phyloP scores from a whole-genome alignment of 495 filamentous ascomycete species.

The Tuber umbilicatum region DNA sequence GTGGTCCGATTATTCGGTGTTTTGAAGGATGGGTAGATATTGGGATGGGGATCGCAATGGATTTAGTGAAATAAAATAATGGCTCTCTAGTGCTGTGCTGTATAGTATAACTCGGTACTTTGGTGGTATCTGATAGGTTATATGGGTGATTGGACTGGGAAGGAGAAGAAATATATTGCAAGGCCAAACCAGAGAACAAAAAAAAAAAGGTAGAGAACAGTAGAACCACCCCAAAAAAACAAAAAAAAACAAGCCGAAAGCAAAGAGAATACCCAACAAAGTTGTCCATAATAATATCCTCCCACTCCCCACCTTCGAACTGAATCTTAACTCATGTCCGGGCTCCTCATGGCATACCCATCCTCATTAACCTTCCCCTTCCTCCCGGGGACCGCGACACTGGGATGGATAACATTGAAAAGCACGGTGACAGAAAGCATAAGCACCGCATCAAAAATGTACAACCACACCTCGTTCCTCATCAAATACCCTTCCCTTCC shows the following conservation, averaged over 20 bases:
- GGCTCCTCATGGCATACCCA: neutral
- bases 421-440: constrained; percentile 53
- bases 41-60: neutral
- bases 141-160: neutral
- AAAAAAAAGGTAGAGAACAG: neutral
- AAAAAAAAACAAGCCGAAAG: neutral
- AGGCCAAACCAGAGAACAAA: neutral
- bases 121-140: neutral
- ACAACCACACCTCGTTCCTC: constrained; percentile 55
- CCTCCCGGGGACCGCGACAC: constrained; percentile 30
- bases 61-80: neutral
- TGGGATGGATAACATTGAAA: constrained; percentile 49
- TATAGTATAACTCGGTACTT: neutral
- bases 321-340: neutral
- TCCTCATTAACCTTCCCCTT: neutral
- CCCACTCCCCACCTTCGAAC: neutral
- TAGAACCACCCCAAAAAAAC: too few relatives aligned
- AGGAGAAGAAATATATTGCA: neutral
- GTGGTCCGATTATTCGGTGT: too few relatives aligned
- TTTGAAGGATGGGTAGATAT: too few relatives aligned
- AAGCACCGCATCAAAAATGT: constrained; percentile 56
- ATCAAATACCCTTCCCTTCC: constrained; percentile 52
- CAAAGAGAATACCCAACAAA: neutral
- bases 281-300: constrained; percentile 1
- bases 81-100: neutral